Base-by-base conservation (phyloP, 371 early-diverging fungal species). In the Syncephalastrum monosporum region DNA sequence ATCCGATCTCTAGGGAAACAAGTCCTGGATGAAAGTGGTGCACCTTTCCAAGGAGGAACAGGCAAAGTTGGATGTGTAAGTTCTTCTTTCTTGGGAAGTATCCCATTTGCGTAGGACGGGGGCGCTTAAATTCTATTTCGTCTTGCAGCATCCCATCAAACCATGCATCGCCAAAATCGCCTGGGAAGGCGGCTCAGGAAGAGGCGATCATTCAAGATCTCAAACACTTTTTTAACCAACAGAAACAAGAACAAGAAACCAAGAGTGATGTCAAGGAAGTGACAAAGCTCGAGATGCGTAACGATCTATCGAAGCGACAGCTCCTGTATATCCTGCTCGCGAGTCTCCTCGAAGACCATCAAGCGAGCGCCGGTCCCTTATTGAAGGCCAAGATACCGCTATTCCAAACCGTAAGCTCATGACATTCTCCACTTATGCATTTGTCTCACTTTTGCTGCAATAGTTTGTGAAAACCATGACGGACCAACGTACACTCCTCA, bases 201-300 rank as follows among this genome's bases (percentile, higher is more conserved):
- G 82, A 83, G 50, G 53, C 51, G 24, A 65, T 85, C 16, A 76
- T 83, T 48, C 47, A 46, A 0, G 82, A 82, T 15, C 66, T 85
- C 42, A 73, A 72, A 55, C 67, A 66, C 29, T 71, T 78, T 54
- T 81, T 85, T 54, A 44, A 44, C 12, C 65, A 68, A 55, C 64
- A 68, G 33, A 64, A 62, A 38, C 61, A 64, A 59, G 57, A 60
- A 42, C 50, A 25, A 50, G 42, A 42, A n/a, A 29, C 27, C n/a
- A 54, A 42, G 16, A 55, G 47, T 15, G 53, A 60, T 44, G 76
- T 86, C 33, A 90, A 90, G 63, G 87, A 88, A 63, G 80, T 88
- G 33, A 90, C 88, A 2, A 83, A 87, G 29, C 56, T 88, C 33
- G 91, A 90, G 66, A 88, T 89, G 78, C 77, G 86, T n/a, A 83